Base-by-base conservation (phyloP, 768 basidiomycete species). In the Hygrophorus russula region DNA sequence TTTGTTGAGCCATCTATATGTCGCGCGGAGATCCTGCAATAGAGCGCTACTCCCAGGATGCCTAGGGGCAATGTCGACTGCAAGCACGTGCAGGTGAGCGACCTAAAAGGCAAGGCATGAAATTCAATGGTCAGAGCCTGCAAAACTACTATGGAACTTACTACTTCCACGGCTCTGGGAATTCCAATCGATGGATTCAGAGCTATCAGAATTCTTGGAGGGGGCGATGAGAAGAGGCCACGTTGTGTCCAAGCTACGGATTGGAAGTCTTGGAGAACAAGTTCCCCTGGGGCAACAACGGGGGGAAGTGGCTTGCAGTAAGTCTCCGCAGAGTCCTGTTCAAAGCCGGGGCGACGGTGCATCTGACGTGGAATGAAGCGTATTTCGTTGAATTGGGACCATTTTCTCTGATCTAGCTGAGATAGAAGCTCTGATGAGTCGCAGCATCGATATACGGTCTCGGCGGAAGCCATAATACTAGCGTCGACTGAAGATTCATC, bases 191-290 rank as follows among this genome's bases (percentile, higher is more conserved):
- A 46, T 11, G 59, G 55, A 54, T 71, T 57, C 2, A 60, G 65
- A 3, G 61, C 44, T 5, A 63, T 43, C 6, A 72, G 40, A 30
- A 58, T 52, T 30, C 52, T 54, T 14, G 54, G 40, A 5, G 68
- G 68, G 9, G 42, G 38, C 4, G 50, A 48, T 18, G 43, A 28
- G 27, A 66, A 64, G n/a, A 56, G 41, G 1, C 58, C 70, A n/a
- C 70, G 56, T 44, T 76, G 73, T 4, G 69, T 70, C 74, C 74
- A 76, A 8, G 66, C 66, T 8, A 76, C 57, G 0, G 63, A 43
- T 49, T 68, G 63, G 39, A 59, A 64, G 28, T 66, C 58, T 14
- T 53, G 36, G 30, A 59, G 60, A 9, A 73, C 59, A 2, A 71
- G 46, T 37, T 71, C 46, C 2, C 32, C 50, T 0, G 73, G 71